Conservation (phyloP, 2,329 filamentous ascomycete species). For the Alternaria dauci region DNA sequence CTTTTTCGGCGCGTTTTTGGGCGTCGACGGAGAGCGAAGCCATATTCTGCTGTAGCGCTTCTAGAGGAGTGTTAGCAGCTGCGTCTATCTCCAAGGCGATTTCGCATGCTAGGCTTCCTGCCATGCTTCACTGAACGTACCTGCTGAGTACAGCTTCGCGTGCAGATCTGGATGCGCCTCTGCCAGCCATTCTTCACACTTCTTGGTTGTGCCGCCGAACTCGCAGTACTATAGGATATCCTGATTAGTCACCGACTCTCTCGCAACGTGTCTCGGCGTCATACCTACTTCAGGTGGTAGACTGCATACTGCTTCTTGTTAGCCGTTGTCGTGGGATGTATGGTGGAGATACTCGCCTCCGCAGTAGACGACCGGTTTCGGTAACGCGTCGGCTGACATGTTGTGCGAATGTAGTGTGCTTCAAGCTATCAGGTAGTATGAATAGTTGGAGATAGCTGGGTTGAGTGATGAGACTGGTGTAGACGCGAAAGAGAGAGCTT, state of each 20-base stretch:
- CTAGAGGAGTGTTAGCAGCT: constrained; percentile 29
- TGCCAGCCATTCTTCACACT: constrained; percentile 96
- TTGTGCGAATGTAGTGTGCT: neutral
- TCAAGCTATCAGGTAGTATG: neutral
- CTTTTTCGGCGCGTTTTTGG: constrained; percentile 93
- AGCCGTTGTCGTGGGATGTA: constrained; percentile 17
- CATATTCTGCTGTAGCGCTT: constrained; percentile 81
- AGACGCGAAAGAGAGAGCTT: constrained; percentile 24
- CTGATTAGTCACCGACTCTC: constrained; percentile 16
- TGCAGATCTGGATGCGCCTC: constrained; percentile 78
- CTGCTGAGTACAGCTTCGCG: constrained; percentile 82
- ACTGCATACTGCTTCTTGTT: constrained; percentile 63
- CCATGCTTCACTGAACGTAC: constrained; percentile 57
- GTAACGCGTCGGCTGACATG: constrained; percentile 50
- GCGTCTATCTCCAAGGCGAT: neutral
- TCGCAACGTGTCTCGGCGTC: constrained; percentile 29
- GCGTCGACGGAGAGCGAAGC: constrained; percentile 87
- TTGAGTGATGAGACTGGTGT: constrained; percentile 11
- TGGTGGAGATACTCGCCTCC: constrained; percentile 58
- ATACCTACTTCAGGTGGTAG: constrained; percentile 72
- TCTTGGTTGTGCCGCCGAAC: constrained; percentile 94
- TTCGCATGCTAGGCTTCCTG: neutral
- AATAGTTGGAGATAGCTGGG: neutral
- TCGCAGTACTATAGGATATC: constrained; percentile 84
- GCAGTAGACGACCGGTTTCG: constrained; percentile 68